Percentiles rank a stretch among this genome's conserved stretches.
Conservation (phyloP, 2,329 filamentous ascomycete species). For the Fusarium verrucosum region DNA sequence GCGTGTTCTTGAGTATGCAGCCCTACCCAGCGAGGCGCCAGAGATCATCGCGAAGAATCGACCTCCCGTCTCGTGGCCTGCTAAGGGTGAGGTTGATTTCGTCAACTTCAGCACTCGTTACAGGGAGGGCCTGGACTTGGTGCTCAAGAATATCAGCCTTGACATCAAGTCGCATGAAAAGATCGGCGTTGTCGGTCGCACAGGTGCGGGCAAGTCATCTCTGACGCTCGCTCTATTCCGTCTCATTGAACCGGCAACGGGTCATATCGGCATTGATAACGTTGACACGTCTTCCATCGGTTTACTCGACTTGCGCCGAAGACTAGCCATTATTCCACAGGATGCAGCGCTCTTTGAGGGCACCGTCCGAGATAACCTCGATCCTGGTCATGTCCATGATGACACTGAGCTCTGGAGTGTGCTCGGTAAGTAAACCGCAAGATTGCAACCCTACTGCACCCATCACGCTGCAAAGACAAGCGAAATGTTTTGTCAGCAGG, state of each 20-base stretch:
- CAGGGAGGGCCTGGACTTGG: slow-evolving; percentile 86
- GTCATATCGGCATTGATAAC: slow-evolving; percentile 87
- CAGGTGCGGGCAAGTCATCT: slow-evolving; percentile 94
- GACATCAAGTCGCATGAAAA: slow-evolving; percentile 97
- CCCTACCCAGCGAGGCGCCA: slow-evolving; percentile 89
- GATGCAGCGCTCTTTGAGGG: slow-evolving; percentile 97
- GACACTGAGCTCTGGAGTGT: slow-evolving; percentile 98
- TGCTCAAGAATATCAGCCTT: slow-evolving; percentile 90
- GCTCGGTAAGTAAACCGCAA: slow-evolving; percentile 68
- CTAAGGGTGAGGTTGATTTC: slow-evolving; percentile 87
- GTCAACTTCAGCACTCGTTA: slow-evolving; percentile 95
- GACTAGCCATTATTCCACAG: slow-evolving; percentile 96
- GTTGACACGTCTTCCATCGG: slow-evolving; percentile 92
- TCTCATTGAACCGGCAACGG: slow-evolving; percentile 87
- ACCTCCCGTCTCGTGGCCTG: slow-evolving; percentile 90
- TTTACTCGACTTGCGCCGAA: slow-evolving; percentile 84
- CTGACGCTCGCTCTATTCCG: slow-evolving; percentile 93
- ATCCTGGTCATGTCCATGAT: slow-evolving; percentile 93
- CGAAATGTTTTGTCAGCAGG: slow-evolving; percentile 24
- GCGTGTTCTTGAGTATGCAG: slow-evolving; percentile 94
- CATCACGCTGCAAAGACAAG: slow-evolving; percentile 2
- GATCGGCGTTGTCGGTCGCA: slow-evolving; percentile 96
- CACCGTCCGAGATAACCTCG: slow-evolving; percentile 91
- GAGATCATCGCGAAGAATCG: slow-evolving; percentile 90
- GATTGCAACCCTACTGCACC: slow-evolving; percentile 26